Base-by-base conservation (phyloP, 2,329 filamentous ascomycete species). In the Sporothrix dimorphospora region DNA sequence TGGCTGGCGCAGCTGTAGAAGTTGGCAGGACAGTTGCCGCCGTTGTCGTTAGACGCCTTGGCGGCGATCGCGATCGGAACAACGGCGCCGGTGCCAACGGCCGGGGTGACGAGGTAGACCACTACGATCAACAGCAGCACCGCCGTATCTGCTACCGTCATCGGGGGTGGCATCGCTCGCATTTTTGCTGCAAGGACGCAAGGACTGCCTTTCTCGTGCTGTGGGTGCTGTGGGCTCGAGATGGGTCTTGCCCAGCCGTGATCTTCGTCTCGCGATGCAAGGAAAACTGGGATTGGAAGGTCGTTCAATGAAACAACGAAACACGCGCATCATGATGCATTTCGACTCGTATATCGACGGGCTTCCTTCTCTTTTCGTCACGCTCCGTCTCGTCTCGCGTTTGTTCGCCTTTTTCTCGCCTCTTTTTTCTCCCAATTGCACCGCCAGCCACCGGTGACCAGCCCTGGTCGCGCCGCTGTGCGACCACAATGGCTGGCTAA, bases 1-100 rank as follows among this genome's bases (percentile, higher is more conserved):
- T 84, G 79, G 73, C 82, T 77, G 24, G 85, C 82, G 78, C 86
- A 89, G 72, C 82, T 84, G 77, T 83, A 86, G 73, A 83, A 87
- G 76, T 86, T 82, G 67, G 81, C 79, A 8, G 85, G 84, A 73
- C 86, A 88, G 69, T 80, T 76, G 59, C 21, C 14, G 59, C 11
- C 21, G 63, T 21, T 45, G 24, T 45, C 49, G 27, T 27, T 34
- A 6, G 40, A 21, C 1, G 24, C 68, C 40, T 40, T 19, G 21
- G 30, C 59, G 24, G 61, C 57, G 57, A 65, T 3, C 12, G 51
- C 24, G 11, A 53, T 34, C 16, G 27, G n/a, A n/a, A n/a, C 69
- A 16, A 42, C 8, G 21, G 38, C 11, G 59, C 38, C 59, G 59
- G n/a, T 45, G 38, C 38, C 59, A 24, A 70, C 2, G 42, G 40